These are phyloP conservation scores for Cordyceps tenuipes DNA, from an alignment of 2,329 filamentous ascomycete species.

Conservation along the genomic window DNA sequence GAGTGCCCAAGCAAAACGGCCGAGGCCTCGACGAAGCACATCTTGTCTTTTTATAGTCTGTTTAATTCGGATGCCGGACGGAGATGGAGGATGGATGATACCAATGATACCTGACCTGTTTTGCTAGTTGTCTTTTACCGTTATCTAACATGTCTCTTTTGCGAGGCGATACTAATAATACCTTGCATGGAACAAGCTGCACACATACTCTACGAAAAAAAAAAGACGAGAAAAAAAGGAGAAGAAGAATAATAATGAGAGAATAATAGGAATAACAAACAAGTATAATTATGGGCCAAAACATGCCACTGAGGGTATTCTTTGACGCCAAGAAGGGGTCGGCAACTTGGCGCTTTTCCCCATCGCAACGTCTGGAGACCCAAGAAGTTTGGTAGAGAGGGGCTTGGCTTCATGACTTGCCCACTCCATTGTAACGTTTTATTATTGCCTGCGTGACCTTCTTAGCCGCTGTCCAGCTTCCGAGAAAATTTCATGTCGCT, in stretches of 20 bases:
- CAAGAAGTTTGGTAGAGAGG: too few species aligned
- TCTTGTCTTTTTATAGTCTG: background rate
- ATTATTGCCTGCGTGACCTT: too few species aligned
- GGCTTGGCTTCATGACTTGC: too few species aligned
- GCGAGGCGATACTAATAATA: background rate
- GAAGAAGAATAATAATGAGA: too few species aligned
- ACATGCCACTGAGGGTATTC: background rate
- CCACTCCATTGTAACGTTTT: too few species aligned
- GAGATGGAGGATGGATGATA: background rate
- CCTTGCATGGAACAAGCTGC: background rate
- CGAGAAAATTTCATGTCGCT: too few species aligned
- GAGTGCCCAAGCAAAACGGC: background rate
- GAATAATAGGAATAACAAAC: too few species aligned
- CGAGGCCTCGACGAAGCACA: background rate
- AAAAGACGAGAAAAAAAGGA: background rate
- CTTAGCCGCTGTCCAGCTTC: too few species aligned
- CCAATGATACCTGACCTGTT: constrained; percentile 33
- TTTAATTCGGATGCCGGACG: background rate
- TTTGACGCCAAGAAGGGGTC: too few species aligned
- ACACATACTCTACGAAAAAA: background rate
- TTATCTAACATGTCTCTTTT: background rate
- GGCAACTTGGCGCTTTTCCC: too few species aligned
- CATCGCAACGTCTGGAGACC: too few species aligned
- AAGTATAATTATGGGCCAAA: background rate
- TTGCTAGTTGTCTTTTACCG: background rate